phyloP scores from a whole-genome alignment of 305 asterid genomes.

The Fraxinus floribunda region DNA sequence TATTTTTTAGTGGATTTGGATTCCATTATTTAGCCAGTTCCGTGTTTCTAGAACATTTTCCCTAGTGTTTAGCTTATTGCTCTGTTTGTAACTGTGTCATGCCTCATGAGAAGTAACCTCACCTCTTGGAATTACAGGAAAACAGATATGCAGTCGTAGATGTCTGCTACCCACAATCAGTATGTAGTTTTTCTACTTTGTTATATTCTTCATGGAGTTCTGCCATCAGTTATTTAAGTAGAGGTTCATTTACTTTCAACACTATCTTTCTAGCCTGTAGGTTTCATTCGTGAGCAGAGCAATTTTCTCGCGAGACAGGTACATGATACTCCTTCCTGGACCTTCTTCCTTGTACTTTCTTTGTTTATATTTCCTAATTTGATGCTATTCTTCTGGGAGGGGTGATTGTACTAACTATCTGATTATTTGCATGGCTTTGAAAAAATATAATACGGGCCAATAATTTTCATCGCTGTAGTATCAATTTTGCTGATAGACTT shows the following conservation, averaged over 20 bases:
- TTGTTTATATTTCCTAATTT: constrained; percentile 4
- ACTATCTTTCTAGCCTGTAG: constrained; percentile 73
- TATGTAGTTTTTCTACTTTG: constrained; percentile 43
- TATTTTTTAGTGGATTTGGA: background rate
- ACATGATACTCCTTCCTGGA: constrained; percentile 24
- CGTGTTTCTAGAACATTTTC: background rate
- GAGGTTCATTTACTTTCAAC: constrained; percentile 25
- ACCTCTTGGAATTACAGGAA: constrained; percentile 63
- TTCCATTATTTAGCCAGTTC: background rate
- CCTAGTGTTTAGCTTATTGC: constrained; percentile 5
- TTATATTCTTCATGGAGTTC: constrained; percentile 26
- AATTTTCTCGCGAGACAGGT: constrained; percentile 89
- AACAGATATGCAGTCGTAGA: constrained; percentile 85
- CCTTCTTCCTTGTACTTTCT: constrained; percentile 13
- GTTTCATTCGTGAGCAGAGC: constrained; percentile 91
- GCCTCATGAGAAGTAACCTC: constrained; percentile 17
- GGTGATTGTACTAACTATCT: constrained; percentile 7
- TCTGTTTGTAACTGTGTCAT: constrained; percentile 14
- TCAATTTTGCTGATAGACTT: constrained; percentile 10
- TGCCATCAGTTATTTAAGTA: constrained; percentile 23
- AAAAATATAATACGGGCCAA: background rate
- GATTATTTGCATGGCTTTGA: constrained; percentile 19
- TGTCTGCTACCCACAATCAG: constrained; percentile 81
- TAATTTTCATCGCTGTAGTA: constrained; percentile 17
- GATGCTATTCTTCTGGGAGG: background rate